These are phyloP conservation scores for Lanzia echinophila DNA, from an alignment of 2,329 filamentous ascomycete genomes.

Conservation along the genomic window DNA sequence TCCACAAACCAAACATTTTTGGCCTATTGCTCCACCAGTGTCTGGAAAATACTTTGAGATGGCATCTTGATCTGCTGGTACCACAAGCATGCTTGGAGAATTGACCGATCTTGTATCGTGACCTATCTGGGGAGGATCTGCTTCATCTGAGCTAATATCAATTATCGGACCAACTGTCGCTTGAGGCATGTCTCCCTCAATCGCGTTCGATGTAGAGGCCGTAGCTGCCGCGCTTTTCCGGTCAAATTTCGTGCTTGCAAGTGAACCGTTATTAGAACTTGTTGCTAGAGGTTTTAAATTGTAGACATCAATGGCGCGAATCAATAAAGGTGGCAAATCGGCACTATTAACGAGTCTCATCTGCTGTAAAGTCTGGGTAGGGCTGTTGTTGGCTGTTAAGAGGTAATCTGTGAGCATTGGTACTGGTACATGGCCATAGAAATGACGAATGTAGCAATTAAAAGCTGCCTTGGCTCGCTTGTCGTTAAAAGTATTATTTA, in stretches of 20 bases:
- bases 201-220: too few relatives aligned
- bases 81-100: not conserved
- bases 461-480: constrained; percentile 9
- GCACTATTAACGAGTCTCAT: too few relatives aligned
- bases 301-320: not conserved
- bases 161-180: too few relatives aligned
- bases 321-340: not conserved
- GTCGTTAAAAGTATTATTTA: not conserved
- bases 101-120: too few relatives aligned
- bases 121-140: too few relatives aligned
- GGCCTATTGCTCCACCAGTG: constrained; percentile 18
- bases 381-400: too few relatives aligned
- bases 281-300: too few relatives aligned
- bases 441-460: constrained; percentile 4
- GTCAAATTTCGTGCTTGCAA: too few relatives aligned
- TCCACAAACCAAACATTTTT: constrained; percentile 46
- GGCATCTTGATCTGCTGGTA: constrained; percentile 1
- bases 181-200: not conserved
- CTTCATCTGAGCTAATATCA: too few relatives aligned
- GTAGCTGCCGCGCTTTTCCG: not conserved
- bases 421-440: constrained; percentile 7
- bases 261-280: too few relatives aligned
- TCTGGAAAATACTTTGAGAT: constrained; percentile 41
- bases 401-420: not conserved
- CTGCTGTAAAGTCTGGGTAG: too few relatives aligned